Evolutionary conservation across 176 grass and related monocot genomes (phyloP).

Genomic region (Eragrostis curvula): DNA sequence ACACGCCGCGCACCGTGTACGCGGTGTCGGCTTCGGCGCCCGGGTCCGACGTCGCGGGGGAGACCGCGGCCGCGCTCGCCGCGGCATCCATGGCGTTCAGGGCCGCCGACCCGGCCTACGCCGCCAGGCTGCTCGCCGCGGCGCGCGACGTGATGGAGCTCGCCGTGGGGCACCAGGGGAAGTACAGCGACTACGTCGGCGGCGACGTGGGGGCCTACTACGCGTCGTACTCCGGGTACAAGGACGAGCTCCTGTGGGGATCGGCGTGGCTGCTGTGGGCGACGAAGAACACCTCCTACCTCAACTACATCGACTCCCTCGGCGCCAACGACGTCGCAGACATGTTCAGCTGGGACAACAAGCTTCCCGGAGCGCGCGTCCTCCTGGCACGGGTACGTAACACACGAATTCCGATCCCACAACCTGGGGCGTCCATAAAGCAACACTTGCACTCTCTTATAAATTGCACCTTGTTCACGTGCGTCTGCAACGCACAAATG

Average conservation of each 20-base stretch:
- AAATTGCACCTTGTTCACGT: neutral
- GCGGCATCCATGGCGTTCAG: conserved; percentile 53
- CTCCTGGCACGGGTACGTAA: conserved; percentile 63
- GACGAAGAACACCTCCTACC: conserved; percentile 69
- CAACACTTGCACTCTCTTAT: too few relatives aligned
- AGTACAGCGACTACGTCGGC: conserved; percentile 68
- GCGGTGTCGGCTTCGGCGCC: conserved; percentile 60
- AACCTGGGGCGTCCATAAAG: too few relatives aligned
- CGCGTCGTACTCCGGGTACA: conserved; percentile 80
- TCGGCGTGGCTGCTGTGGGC: conserved; percentile 81
- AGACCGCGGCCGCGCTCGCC: conserved; percentile 84
- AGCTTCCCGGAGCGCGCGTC: conserved; percentile 78
- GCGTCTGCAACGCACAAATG: neutral
- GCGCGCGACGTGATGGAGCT: conserved; percentile 64
- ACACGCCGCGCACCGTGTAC: conserved; percentile 76
- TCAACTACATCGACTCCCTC: conserved; percentile 52
- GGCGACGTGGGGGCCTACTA: conserved; percentile 60
- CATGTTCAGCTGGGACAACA: conserved; percentile 98
- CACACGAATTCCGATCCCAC: too few relatives aligned
- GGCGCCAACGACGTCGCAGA: conserved; percentile 64
- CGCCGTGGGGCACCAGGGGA: conserved; percentile 55
- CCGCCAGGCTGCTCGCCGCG: conserved; percentile 40
- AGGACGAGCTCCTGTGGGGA: conserved; percentile 82
- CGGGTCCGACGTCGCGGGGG: conserved; percentile 73
- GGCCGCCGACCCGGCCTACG: conserved; percentile 46